Conservation (phyloP, 2,329 filamentous ascomycete species). For the Metarhizium brunneum region DNA sequence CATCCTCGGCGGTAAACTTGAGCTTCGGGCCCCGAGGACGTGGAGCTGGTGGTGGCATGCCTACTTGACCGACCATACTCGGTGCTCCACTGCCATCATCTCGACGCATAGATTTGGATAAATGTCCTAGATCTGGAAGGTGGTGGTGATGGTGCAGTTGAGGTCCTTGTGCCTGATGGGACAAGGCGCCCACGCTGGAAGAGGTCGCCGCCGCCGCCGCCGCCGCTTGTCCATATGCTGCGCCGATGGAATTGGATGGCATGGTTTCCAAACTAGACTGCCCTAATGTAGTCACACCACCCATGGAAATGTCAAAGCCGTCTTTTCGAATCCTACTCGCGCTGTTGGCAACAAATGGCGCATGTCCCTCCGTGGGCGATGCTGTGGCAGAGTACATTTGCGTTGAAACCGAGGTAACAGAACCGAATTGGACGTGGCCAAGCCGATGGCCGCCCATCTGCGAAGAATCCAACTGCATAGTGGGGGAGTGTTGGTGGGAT, state of each 20-base stretch:
- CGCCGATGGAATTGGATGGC: conserved; percentile 43
- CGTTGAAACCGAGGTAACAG: conserved; percentile 37
- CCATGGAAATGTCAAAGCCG: conserved; percentile 47
- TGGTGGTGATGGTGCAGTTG: conserved; percentile 67
- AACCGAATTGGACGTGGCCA: conserved; percentile 43
- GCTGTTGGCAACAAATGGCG: conserved; percentile 21
- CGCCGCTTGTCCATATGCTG: conserved; percentile 38
- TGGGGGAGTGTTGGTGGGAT: conserved; percentile 29
- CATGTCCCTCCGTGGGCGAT: conserved; percentile 27
- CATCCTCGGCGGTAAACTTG: conserved; percentile 90
- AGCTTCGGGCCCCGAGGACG: conserved; percentile 79
- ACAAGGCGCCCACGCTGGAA: conserved; percentile 2
- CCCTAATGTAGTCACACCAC: conserved; percentile 41
- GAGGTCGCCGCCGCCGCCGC: conserved; percentile 18
- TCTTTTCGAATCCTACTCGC: conserved; percentile 48
- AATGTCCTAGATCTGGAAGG: conserved; percentile 63
- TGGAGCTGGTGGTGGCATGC: conserved; percentile 77
- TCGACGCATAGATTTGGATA: conserved; percentile 57
- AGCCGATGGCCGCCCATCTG: conserved; percentile 45
- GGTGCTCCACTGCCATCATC: conserved; percentile 55
- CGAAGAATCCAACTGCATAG: conserved; percentile 42
- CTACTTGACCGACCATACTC: conserved; percentile 77
- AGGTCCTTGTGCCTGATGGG: conserved; percentile 5
- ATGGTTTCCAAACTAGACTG: conserved; percentile 46
- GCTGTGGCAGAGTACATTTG: conserved; percentile 43